Evolutionary conservation across 106 monocot genomes (phyloP), one percentile per base, ranked within the genome.

Genomic region (Dioscorea alata): DNA sequence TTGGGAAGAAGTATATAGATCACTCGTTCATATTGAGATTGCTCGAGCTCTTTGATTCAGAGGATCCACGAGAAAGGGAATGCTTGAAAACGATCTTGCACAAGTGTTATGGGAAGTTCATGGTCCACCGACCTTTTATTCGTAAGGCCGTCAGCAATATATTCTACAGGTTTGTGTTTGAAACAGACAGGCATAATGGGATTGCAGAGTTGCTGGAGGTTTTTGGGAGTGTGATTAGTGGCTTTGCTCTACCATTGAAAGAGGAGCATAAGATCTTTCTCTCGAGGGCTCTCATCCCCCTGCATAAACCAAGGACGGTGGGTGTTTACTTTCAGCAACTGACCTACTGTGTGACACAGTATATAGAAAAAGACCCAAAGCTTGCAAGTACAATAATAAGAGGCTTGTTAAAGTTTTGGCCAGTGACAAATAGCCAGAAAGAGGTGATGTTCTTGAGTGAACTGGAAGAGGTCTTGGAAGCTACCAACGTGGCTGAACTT

Each of bases 201-300:
- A 89, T 93, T 73, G 70, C 86, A 2, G 93, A 94, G 74, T 61
- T 94, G 23, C 71, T 94, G 61, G 89, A 94, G 71, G 89, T 94
- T 69, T 86, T 89, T 54, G 93, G 93, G 35, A 93, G 93, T 77
- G 89, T 93, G 19, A 82, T 93, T 53, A 94, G 89, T 71, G 93
- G 93, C 50, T 90, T 94, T 66, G 86, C 93, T 13, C 57, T 89
- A 73, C 93, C 93, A 5, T 50, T 94, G 57, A 94, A 94, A 69
- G 93, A 94, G 73, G 93, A 94, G 58, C 93, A 89, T 65, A 94
- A 89, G 65, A 86, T 94, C n/a, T 94, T 94, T 67, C 69, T 94
- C 0, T 86, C 67, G 82, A 89, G 77, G 56, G 82, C 79, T 53
- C 61, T 94, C 71, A 86, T 94, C 63, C 93, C 93, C 5, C 78